phyloP scores from a whole-genome alignment of 1,284 basidiomycete species.

The Vanrija sp. region DNA sequence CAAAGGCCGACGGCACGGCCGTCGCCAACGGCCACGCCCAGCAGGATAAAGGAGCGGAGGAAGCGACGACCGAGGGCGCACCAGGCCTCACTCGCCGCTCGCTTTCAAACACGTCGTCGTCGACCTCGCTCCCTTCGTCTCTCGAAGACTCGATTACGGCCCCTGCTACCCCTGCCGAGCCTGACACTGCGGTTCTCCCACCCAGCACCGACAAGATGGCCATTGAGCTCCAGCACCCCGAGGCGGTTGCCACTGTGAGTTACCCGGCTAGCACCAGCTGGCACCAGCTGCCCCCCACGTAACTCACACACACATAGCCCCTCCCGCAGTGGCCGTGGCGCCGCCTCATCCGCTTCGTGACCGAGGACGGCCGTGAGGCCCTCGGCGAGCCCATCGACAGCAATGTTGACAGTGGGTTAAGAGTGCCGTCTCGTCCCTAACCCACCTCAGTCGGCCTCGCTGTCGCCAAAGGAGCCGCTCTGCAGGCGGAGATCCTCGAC shows the following conservation, averaged over 20 bases:
- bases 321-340: conserved; percentile 17
- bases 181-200: too few relatives aligned
- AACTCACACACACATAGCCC: neutral
- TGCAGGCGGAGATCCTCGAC: conserved; percentile 24
- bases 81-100: too few relatives aligned
- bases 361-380: conserved; percentile 17
- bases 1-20: too few relatives aligned
- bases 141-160: too few relatives aligned
- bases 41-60: too few relatives aligned
- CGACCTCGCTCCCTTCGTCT: too few relatives aligned
- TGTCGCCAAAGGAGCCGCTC: conserved; percentile 13
- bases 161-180: too few relatives aligned
- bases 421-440: neutral
- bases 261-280: neutral
- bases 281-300: too few relatives aligned
- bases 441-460: conserved; percentile 37
- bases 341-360: conserved; percentile 31
- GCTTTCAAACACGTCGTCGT: too few relatives aligned
- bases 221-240: neutral
- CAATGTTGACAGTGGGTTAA: conserved; percentile 29
- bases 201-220: too few relatives aligned
- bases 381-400: conserved; percentile 32
- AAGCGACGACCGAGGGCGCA: too few relatives aligned
- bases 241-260: neutral
- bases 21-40: too few relatives aligned